phyloP scores from a whole-genome alignment of 164 flowering plant species.

The Stephania japonica region DNA sequence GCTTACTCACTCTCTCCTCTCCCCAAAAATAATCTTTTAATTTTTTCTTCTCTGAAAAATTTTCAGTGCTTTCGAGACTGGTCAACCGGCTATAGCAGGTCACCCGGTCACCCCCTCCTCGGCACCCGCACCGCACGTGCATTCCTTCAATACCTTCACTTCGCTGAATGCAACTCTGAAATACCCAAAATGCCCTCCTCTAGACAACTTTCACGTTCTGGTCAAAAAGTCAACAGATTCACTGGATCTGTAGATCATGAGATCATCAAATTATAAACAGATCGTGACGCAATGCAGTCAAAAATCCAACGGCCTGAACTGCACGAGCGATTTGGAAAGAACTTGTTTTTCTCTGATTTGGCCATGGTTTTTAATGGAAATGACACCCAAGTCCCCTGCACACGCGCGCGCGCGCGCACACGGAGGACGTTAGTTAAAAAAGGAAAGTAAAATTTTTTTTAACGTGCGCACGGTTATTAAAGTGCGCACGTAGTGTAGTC shows the following conservation, averaged over 20 bases:
- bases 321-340: neutral
- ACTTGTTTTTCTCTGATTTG: neutral
- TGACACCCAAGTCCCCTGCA: neutral
- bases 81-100: constrained; percentile 16
- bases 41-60: neutral
- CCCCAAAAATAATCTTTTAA: neutral
- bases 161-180: neutral
- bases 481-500: neutral
- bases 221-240: neutral
- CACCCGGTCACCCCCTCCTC: constrained; percentile 26
- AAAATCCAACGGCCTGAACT: neutral
- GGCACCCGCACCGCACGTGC: constrained; percentile 38
- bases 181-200: neutral
- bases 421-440: neutral
- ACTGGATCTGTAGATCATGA: too few relatives aligned
- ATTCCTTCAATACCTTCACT: constrained; percentile 8
- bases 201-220: too few relatives aligned
- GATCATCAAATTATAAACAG: too few relatives aligned
- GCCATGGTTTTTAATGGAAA: neutral
- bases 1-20: neutral
- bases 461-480: neutral
- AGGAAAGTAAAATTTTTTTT: neutral
- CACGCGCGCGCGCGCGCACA: neutral
- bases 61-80: constrained; percentile 6
- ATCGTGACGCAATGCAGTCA: too few relatives aligned